phyloP scores from a whole-genome alignment of 495 filamentous ascomycete genomes.

The Poronia punctata region DNA sequence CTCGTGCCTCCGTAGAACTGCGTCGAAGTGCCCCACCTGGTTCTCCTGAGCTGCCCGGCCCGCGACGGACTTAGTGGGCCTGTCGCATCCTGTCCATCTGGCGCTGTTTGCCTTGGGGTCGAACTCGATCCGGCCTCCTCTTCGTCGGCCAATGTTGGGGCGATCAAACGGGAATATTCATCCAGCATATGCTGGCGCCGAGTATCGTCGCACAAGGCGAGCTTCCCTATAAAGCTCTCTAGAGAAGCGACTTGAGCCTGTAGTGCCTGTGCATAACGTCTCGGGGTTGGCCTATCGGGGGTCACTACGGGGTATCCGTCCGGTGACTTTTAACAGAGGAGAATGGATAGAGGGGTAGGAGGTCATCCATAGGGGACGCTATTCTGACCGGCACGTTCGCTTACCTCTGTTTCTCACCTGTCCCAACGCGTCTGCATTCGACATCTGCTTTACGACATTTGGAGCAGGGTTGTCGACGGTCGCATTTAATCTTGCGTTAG shows the following conservation, averaged over 20 bases:
- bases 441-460: slow-evolving; percentile 20
- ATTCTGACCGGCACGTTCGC: background rate
- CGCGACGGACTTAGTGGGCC: slow-evolving; percentile 9
- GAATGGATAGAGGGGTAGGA: background rate
- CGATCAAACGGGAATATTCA: slow-evolving; percentile 8
- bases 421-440: slow-evolving; percentile 19
- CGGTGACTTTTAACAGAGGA: too few relatives aligned
- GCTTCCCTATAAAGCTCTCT: slow-evolving; percentile 23
- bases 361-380: background rate
- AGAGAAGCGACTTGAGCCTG: slow-evolving; percentile 24
- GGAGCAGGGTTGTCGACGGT: slow-evolving; percentile 20
- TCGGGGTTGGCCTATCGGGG: slow-evolving; percentile 17
- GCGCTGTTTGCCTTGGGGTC: background rate
- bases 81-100: background rate
- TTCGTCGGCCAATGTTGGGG: background rate
- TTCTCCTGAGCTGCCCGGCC: slow-evolving; percentile 19
- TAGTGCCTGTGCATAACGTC: slow-evolving; percentile 24
- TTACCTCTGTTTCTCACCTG: slow-evolving; percentile 22
- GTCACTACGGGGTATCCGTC: slow-evolving; percentile 1
- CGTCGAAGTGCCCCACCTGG: slow-evolving; percentile 17
- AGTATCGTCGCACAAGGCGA: slow-evolving; percentile 15
- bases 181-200: slow-evolving; percentile 10
- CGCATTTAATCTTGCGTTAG: slow-evolving; percentile 22
- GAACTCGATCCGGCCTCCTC: background rate
- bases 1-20: slow-evolving; percentile 27